Evolutionary conservation across 306 rosid genomes (phyloP).

Genomic region (Luffa aegyptiaca): DNA sequence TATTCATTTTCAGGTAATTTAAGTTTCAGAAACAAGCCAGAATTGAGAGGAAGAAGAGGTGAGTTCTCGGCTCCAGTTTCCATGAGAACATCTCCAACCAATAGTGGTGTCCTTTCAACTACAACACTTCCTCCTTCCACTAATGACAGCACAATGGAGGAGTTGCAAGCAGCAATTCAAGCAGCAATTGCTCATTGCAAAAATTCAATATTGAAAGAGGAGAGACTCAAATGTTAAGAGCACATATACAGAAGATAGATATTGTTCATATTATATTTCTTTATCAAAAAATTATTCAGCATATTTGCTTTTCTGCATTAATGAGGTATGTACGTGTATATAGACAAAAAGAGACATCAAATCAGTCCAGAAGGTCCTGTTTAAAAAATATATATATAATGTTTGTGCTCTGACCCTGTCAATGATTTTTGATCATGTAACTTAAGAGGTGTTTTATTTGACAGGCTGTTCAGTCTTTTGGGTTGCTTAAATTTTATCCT

Average conservation of each 20-base stretch:
- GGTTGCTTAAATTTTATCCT: neutral
- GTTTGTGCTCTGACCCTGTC: neutral
- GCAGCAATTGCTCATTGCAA: slow-evolving; percentile 99
- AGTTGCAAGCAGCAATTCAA: slow-evolving; percentile 94
- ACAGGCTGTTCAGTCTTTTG: neutral
- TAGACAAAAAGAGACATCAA: slow-evolving; percentile 6
- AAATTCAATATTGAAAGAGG: slow-evolving; percentile 65
- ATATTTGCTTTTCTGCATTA: slow-evolving; percentile 9
- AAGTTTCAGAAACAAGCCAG: slow-evolving; percentile 32
- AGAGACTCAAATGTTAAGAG: slow-evolving; percentile 31
- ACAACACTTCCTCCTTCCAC: slow-evolving; percentile 16
- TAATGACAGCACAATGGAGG: slow-evolving; percentile 88
- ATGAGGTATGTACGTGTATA: slow-evolving; percentile 10
- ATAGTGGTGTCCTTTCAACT: slow-evolving; percentile 43
- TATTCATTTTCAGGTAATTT: slow-evolving; percentile 71
- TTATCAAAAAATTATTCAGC: slow-evolving; percentile 8
- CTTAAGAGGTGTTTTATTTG: neutral
- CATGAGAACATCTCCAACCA: slow-evolving; percentile 76
- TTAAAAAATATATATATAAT: neutral
- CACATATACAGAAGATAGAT: neutral
- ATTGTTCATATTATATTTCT: slow-evolving; percentile 4
- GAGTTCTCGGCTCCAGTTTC: slow-evolving; percentile 85
- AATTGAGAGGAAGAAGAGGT: slow-evolving; percentile 49
- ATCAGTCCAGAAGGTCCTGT: neutral
- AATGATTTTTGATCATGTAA: neutral